Evolutionary conservation across 768 basidiomycete genomes (phyloP).

Genomic region (Glaciozyma antarctica): DNA sequence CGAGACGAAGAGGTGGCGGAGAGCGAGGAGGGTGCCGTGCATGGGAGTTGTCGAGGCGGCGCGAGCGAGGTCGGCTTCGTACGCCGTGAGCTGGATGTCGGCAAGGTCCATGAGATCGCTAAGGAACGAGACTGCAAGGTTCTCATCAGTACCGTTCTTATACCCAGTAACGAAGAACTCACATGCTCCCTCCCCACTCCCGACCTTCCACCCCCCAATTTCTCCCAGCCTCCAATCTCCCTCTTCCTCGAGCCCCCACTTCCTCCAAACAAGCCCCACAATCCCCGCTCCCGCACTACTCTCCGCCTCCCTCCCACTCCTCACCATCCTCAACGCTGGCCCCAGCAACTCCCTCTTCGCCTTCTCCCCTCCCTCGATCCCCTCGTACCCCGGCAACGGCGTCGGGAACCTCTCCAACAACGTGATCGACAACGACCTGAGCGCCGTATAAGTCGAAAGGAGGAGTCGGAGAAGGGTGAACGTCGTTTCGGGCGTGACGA

Average conservation of each 20-base stretch:
- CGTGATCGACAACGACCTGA: constrained; percentile 21
- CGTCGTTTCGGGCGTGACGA: constrained; percentile 21
- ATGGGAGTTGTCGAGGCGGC: constrained; percentile 18
- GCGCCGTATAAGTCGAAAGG: constrained; percentile 28
- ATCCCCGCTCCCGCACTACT: constrained; percentile 26
- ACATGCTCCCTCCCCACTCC: background rate
- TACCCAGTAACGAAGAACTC: background rate
- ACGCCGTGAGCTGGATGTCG: constrained; percentile 15
- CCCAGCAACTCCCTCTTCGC: constrained; percentile 21
- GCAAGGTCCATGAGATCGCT: constrained; percentile 25
- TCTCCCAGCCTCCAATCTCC: constrained; percentile 19
- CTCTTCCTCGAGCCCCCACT: constrained; percentile 25
- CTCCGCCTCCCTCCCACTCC: constrained; percentile 28
- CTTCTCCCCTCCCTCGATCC: constrained; percentile 7
- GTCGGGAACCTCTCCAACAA: constrained; percentile 27
- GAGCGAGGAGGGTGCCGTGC: constrained; percentile 29
- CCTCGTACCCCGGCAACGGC: constrained; percentile 28
- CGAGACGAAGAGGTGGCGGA: constrained; percentile 30
- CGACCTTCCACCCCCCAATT: background rate
- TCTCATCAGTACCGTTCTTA: background rate
- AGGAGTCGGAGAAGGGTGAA: constrained; percentile 23
- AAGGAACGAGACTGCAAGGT: constrained; percentile 15
- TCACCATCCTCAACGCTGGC: constrained; percentile 27
- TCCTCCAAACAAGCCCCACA: constrained; percentile 26
- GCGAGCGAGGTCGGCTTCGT: constrained; percentile 17